Percentiles rank a stretch among this genome's conserved stretches.
Conservation (phyloP, 306 rosid species). For the Cicer chorassanicum region DNA sequence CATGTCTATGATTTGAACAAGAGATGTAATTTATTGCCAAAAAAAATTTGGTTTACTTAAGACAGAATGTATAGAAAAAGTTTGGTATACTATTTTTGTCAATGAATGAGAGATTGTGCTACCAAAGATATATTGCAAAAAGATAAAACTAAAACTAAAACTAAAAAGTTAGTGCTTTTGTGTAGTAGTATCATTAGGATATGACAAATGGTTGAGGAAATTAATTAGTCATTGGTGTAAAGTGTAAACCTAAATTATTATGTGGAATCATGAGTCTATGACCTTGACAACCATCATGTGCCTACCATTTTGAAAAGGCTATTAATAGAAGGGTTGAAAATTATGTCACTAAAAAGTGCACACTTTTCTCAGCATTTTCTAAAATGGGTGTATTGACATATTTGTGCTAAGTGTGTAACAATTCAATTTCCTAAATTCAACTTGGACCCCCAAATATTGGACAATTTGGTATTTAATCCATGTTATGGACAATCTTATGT, state of each 20-base stretch:
- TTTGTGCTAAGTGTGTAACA: neutral
- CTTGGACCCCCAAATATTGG: neutral
- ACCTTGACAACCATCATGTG: slow-evolving; percentile 32
- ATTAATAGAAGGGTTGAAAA: slow-evolving; percentile 29
- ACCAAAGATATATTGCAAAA: slow-evolving; percentile 33
- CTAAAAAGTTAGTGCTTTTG: neutral
- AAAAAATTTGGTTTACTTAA: slow-evolving; percentile 32
- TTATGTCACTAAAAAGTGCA: slow-evolving; percentile 7
- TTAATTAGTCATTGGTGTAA: neutral
- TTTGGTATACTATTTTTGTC: slow-evolving; percentile 12
- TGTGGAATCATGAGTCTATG: slow-evolving; percentile 40
- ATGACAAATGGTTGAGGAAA: neutral
- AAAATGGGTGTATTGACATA: neutral
- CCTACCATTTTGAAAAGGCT: slow-evolving; percentile 49
- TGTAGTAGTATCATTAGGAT: neutral
- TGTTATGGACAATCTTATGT: too few relatives aligned
- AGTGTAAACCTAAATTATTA: slow-evolving; percentile 36
- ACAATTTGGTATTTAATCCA: too few relatives aligned
- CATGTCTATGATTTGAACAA: neutral
- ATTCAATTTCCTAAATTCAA: neutral
- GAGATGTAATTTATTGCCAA: neutral
- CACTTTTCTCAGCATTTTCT: neutral
- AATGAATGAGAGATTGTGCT: slow-evolving; percentile 30
- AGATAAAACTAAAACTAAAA: neutral
- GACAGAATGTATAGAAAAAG: slow-evolving; percentile 26